These are phyloP conservation scores for Tephrocybe sp. DNA, from an alignment of 768 basidiomycete species.

Conservation along the genomic window DNA sequence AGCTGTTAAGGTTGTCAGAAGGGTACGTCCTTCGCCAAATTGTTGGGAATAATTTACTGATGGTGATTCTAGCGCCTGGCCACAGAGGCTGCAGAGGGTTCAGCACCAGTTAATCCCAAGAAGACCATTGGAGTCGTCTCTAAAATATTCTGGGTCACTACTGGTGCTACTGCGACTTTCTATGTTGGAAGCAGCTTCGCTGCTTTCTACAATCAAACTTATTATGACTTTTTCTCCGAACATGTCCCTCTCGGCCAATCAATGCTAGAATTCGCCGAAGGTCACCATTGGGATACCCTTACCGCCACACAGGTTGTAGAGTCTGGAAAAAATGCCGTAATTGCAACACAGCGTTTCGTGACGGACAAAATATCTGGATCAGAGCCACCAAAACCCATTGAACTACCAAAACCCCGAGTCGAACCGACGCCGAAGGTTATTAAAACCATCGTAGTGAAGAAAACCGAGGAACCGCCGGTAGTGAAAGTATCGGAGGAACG, in stretches of 20 bases:
- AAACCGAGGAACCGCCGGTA: neutral
- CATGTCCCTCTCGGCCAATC: constrained; percentile 74
- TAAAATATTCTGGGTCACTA: constrained; percentile 63
- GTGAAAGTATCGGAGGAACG: neutral
- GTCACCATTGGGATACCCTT: constrained; percentile 73
- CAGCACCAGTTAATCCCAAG: constrained; percentile 32
- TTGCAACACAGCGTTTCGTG: constrained; percentile 48
- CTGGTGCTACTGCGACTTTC: constrained; percentile 69
- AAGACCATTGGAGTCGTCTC: constrained; percentile 56
- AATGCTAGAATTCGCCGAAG: constrained; percentile 81
- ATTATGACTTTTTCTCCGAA: constrained; percentile 84
- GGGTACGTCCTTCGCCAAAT: constrained; percentile 43
- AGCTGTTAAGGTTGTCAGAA: constrained; percentile 49
- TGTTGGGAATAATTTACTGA: constrained; percentile 7
- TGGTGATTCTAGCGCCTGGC: constrained; percentile 51
- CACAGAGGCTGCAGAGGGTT: constrained; percentile 54
- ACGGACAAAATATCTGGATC: constrained; percentile 46
- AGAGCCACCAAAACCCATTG: constrained; percentile 29
- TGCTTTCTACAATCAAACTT: constrained; percentile 72
- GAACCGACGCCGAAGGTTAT: constrained; percentile 37
- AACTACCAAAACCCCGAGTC: constrained; percentile 26
- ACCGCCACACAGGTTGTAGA: constrained; percentile 60
- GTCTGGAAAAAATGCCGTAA: constrained; percentile 45
- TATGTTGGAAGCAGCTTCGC: constrained; percentile 80
- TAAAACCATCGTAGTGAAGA: constrained; percentile 36